Base-by-base conservation (phyloP, 768 basidiomycete genomes). In the Termitomyces eurrhizus region DNA sequence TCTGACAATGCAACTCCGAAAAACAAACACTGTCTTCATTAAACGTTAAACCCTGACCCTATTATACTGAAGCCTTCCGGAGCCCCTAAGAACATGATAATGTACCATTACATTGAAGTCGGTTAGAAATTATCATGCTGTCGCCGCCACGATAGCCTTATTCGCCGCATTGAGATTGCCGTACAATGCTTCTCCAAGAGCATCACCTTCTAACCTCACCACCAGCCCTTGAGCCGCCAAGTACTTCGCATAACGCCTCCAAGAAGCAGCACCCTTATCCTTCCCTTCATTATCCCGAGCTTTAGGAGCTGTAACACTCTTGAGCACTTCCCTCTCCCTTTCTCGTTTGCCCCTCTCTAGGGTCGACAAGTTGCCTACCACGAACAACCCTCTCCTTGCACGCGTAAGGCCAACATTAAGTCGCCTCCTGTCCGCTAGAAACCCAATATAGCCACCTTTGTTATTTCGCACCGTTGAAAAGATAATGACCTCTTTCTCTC, bases 401-500 rank as follows among this genome's bases (percentile, higher is more conserved):
- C 95, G 78, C 54, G 95, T 97, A 58, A 97, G 77, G 2, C 93
- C 95, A 32, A 97, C 95, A 72, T 97, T 97, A 58, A 96, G 77
- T 65, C 95, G 73, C 62, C 94, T 78, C 66, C 87, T 79, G 74
- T 97, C 94, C 24, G 89, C 92, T 26, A 97, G 78, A 74, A 97
- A 97, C 0, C 95, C 95, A 67, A 97, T 92, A 59, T 84, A 78
- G 11, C 93, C 92, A 1, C 73, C 74, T 2, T 77, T 66, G 67
- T 97, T 97, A 70, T 90, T 91, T 56, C 95, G 81, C 52, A 95
- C 93, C 3, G 93, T 95, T 45, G 91, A 93, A 72, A 97, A 95
- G 46, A 97, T 80, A 63, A 97, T 91, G 45, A 96, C 85, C 35
- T 93, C 89, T 75, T 96, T 96, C 76, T 97, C 93, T 49, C 93